A percentile compares a stretch with the other conserved stretches of the same genome.
These are phyloP conservation scores for Diaporthe capsici DNA, from an alignment of 2,329 filamentous ascomycete species.

Conservation along the genomic window DNA sequence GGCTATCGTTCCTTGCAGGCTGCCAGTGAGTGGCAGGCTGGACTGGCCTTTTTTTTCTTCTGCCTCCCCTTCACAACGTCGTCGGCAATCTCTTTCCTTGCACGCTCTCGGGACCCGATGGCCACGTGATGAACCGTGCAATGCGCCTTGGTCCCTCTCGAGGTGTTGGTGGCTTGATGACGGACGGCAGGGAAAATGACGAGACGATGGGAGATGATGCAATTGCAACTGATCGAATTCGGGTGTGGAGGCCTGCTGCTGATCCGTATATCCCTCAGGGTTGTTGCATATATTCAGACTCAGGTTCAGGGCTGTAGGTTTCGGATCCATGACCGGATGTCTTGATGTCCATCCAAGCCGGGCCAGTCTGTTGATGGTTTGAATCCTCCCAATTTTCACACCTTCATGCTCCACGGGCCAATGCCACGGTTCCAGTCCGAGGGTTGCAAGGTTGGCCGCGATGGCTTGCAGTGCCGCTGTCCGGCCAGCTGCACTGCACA, in stretches of 20 bases:
- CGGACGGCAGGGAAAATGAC: neutral
- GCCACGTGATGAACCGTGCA: slow-evolving; percentile 26
- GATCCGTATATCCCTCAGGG: slow-evolving; percentile 14
- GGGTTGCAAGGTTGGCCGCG: slow-evolving; percentile 15
- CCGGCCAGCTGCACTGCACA: neutral
- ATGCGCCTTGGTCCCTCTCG: neutral
- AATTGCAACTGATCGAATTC: slow-evolving; percentile 3
- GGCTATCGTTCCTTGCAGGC: slow-evolving; percentile 23
- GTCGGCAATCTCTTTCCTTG: slow-evolving; percentile 26
- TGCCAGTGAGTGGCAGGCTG: slow-evolving; percentile 20
- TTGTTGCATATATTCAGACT: slow-evolving; percentile 24
- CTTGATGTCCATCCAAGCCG: neutral
- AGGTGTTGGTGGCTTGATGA: neutral
- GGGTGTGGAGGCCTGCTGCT: slow-evolving; percentile 8
- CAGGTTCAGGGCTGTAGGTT: slow-evolving; percentile 19
- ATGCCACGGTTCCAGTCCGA: neutral
- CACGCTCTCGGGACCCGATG: neutral
- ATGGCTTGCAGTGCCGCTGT: neutral
- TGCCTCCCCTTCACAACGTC: neutral
- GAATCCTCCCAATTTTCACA: neutral
- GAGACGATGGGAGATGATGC: slow-evolving; percentile 5
- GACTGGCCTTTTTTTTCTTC: neutral
- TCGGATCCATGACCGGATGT: slow-evolving; percentile 29
- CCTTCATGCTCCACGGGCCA: neutral
- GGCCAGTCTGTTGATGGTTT: neutral